These are phyloP conservation scores for Rosa hybrid DNA, from an alignment of 331 rosid species.

Conservation along the genomic window DNA sequence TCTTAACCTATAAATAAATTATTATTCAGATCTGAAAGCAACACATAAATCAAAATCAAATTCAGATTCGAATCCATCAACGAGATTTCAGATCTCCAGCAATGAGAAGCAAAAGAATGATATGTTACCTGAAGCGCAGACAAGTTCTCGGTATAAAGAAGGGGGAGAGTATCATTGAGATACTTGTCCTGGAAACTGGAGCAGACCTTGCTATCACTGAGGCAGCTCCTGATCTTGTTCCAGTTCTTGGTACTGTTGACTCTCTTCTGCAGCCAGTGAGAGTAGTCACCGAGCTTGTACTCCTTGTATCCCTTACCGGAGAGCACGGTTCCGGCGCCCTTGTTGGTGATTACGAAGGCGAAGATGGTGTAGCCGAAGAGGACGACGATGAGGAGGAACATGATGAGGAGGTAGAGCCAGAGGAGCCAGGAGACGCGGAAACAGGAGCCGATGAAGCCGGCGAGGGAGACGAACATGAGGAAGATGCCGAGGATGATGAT, in stretches of 20 bases:
- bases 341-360: conserved; percentile 74
- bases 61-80: neutral
- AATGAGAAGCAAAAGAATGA: neutral
- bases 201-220: conserved; percentile 57
- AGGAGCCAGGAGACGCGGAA: conserved; percentile 78
- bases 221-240: conserved; percentile 72
- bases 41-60: neutral
- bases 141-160: conserved; percentile 45
- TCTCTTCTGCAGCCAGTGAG: conserved; percentile 80
- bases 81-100: neutral
- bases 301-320: conserved; percentile 66
- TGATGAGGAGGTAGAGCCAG: conserved; percentile 78
- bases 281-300: conserved; percentile 84
- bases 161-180: conserved; percentile 17
- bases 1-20: neutral
- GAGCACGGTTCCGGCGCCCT: conserved; percentile 60
- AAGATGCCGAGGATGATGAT: conserved; percentile 64
- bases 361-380: conserved; percentile 69
- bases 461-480: conserved; percentile 66
- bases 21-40: neutral
- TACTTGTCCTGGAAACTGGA: conserved; percentile 26
- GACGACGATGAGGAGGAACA: conserved; percentile 76
- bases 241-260: conserved; percentile 52
- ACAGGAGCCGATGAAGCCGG: conserved; percentile 84
- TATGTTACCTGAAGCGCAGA: conserved; percentile 69